Conservation (phyloP, 2,329 filamentous ascomycete genomes). For the Harringtonia lauricola region DNA sequence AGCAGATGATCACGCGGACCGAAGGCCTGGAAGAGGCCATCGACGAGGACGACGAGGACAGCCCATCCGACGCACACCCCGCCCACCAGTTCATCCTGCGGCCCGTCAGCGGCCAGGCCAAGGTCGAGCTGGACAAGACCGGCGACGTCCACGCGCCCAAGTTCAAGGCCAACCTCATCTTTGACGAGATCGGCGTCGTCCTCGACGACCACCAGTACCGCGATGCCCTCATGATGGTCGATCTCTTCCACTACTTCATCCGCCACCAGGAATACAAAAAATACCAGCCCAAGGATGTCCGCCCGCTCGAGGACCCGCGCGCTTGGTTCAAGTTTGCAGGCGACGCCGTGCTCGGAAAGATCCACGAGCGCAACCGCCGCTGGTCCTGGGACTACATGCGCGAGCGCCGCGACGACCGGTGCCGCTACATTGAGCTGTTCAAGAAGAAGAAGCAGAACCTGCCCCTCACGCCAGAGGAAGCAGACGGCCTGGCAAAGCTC, state of each 20-base stretch:
- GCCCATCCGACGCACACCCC: background rate
- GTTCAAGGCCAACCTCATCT: slow-evolving; percentile 81
- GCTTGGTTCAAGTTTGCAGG: slow-evolving; percentile 92
- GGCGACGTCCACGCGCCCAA: slow-evolving; percentile 69
- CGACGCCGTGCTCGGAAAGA: slow-evolving; percentile 80
- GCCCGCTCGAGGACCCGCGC: slow-evolving; percentile 77
- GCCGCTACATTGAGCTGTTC: slow-evolving; percentile 84
- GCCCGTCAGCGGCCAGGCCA: slow-evolving; percentile 89
- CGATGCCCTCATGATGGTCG: slow-evolving; percentile 94
- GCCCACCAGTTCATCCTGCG: slow-evolving; percentile 88
- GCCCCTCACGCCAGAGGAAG: slow-evolving; percentile 60
- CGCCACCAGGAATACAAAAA: slow-evolving; percentile 96
- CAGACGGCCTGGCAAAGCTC: slow-evolving; percentile 59
- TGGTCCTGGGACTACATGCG: slow-evolving; percentile 97
- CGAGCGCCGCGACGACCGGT: slow-evolving; percentile 81
- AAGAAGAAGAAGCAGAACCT: slow-evolving; percentile 80
- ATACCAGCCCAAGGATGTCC: slow-evolving; percentile 69
- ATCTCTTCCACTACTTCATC: slow-evolving; percentile 97
- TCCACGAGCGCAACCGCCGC: slow-evolving; percentile 81
- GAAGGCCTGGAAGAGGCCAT: slow-evolving; percentile 15
- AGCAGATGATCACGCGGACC: slow-evolving; percentile 64
- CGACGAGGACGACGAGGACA: background rate
- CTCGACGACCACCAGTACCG: slow-evolving; percentile 96
- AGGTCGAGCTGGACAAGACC: slow-evolving; percentile 90
- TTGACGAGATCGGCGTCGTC: slow-evolving; percentile 97